Percentiles rank a stretch among this genome's conserved stretches.
Evolutionary conservation across 1,284 basidiomycete species (phyloP).

Genomic region (Pisolithus thermaeus): DNA sequence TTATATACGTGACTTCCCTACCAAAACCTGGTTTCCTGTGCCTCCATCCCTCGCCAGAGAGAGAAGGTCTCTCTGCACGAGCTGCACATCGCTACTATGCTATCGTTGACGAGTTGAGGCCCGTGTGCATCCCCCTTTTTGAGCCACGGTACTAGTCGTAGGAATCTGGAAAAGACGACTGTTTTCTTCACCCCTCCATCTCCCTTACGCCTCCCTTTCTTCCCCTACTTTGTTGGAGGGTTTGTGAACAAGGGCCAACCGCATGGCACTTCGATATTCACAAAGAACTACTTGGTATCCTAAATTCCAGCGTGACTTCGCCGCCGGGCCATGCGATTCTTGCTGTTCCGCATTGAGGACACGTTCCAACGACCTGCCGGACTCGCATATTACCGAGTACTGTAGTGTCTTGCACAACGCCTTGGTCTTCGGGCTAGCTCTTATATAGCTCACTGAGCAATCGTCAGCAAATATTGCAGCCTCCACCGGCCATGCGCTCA

Average conservation of each 20-base stretch:
- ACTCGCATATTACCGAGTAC: constrained; percentile 8
- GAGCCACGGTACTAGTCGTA: too few relatives aligned
- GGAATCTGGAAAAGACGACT: too few relatives aligned
- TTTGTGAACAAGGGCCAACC: not conserved
- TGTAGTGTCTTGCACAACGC: constrained; percentile 31
- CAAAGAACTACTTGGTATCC: not conserved
- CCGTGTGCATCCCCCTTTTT: too few relatives aligned
- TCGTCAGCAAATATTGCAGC: not conserved
- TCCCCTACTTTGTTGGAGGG: too few relatives aligned
- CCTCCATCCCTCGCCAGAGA: too few relatives aligned
- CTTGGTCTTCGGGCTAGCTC: constrained; percentile 48
- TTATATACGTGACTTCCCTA: too few relatives aligned
- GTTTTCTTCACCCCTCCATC: too few relatives aligned
- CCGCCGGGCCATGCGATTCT: not conserved
- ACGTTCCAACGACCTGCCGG: constrained; percentile 8
- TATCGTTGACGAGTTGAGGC: too few relatives aligned
- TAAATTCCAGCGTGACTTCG: not conserved
- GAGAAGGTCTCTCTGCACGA: too few relatives aligned
- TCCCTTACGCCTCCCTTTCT: too few relatives aligned
- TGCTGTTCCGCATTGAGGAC: not conserved
- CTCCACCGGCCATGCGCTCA: constrained; percentile 18
- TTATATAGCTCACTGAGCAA: constrained; percentile 10
- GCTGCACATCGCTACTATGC: too few relatives aligned
- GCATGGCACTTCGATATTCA: not conserved
- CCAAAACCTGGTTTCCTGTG: too few relatives aligned